Evolutionary conservation across 306 rosid genomes (phyloP), one percentile per base, ranked within the genome.

Genomic region (Lathyrus sativus): DNA sequence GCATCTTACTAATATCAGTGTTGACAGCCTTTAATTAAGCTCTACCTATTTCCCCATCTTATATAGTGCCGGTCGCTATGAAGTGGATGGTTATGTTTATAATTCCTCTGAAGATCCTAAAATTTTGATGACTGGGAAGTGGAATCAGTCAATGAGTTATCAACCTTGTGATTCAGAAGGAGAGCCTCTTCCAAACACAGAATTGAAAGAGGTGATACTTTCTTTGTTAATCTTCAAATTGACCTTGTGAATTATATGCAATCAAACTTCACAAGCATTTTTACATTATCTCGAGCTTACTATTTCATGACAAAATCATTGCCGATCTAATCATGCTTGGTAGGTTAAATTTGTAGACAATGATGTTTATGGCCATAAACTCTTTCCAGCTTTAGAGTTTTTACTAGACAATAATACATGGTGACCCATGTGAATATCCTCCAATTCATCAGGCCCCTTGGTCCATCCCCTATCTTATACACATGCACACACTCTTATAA

Each of bases 31-130:
- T 29, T 45, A 59, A 65, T 75, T 66, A 7, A 24, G 44, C 39
- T 15, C 62, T 39, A 9, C 69, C 29, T 71, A 19, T 66, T 70
- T 61, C 57, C 13, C 35, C 28, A 71, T 62, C 12, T 67, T 28
- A 68, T 67, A 80, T 80, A 89, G 98, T 41, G 85, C 95, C 71
- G 95, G 96, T 73, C 96, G 96, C 45, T 89, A 92, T 53, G 98
- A 92, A 86, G 95, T 87, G 80, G 98, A 92, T 84, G 96, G 98
- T 41, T 92, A 92, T 76, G 83, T 92, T 70, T 92, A 89, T 68
- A 92, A 85, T 77, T 84, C 95, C 70, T 83, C 83, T 0, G 98
- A 89, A 82, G 96, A 92, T 79, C 96, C 98, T 14, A 88, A 89
- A 82, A 71, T 88, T 60, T 74, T 92, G 82, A 92, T 92, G 86